Conservation (phyloP, 257 asterid genomes). For the Solanum pennellii region DNA sequence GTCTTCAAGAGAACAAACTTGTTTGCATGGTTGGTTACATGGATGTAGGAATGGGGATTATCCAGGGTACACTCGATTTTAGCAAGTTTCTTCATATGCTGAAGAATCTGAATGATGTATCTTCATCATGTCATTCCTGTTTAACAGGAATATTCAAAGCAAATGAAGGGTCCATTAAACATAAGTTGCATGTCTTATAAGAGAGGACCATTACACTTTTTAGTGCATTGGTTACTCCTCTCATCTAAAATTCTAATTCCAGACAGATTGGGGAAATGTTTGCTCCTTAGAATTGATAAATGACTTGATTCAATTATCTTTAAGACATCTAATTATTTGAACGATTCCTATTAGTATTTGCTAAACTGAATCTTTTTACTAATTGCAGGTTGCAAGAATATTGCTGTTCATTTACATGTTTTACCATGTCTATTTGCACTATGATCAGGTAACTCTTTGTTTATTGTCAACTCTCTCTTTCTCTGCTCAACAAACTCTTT, state of each 20-base stretch:
- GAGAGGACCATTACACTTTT: background rate
- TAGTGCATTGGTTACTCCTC: background rate
- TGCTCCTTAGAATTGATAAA: background rate
- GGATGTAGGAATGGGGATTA: background rate
- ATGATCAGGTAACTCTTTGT: conserved; percentile 46
- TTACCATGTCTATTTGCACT: conserved; percentile 72
- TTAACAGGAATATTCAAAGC: background rate
- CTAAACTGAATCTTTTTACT: conserved; percentile 3
- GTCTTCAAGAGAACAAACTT: background rate
- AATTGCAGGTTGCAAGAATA: conserved; percentile 90
- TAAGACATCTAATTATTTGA: background rate
- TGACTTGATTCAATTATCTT: background rate
- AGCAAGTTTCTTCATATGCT: background rate
- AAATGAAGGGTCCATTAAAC: background rate
- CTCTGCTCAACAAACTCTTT: background rate
- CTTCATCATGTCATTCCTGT: background rate
- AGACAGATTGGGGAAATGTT: background rate
- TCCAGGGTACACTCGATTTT: background rate
- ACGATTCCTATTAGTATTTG: background rate
- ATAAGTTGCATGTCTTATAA: background rate
- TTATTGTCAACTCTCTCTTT: background rate
- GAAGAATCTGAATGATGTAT: background rate
- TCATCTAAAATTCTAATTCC: background rate
- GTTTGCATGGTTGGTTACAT: background rate
- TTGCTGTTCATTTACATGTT: conserved; percentile 76